Percentiles rank a stretch among this genome's conserved stretches.
Conservation (phyloP, 148 eudicot species). For the Persicaria maculosa region DNA sequence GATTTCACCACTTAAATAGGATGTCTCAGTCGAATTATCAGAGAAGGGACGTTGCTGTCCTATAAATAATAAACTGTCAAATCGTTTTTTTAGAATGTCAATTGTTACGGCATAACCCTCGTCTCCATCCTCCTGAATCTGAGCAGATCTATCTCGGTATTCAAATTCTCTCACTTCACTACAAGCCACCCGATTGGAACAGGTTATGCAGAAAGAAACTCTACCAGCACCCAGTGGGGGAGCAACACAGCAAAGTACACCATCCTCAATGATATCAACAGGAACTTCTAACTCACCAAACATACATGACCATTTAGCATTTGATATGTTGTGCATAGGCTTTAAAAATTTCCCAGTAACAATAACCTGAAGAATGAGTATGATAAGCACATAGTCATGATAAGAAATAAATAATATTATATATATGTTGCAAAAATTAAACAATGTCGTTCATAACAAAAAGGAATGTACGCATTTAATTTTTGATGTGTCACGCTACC, state of each 20-base stretch:
- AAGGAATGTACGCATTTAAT: neutral
- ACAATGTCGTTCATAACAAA: neutral
- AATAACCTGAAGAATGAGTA: conserved; percentile 19
- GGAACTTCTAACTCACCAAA: conserved; percentile 60
- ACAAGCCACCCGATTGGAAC: conserved; percentile 52
- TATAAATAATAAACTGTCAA: conserved; percentile 41
- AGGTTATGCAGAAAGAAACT: conserved; percentile 51
- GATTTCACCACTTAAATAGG: conserved; percentile 30
- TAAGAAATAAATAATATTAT: neutral
- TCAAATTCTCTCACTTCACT: conserved; percentile 64
- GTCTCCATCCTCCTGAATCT: conserved; percentile 12
- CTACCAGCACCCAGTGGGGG: conserved; percentile 37
- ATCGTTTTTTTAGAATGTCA: conserved; percentile 22
- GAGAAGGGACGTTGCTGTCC: conserved; percentile 16
- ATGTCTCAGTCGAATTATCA: conserved; percentile 20
- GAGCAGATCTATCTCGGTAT: conserved; percentile 21
- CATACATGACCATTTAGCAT: conserved; percentile 43
- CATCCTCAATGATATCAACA: conserved; percentile 33
- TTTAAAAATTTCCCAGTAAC: conserved; percentile 27
- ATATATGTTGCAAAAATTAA: neutral
- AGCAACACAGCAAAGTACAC: conserved; percentile 37
- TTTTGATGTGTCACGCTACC: conserved; percentile 26
- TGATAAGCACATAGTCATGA: neutral
- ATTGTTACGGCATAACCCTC: neutral
- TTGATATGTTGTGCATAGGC: conserved; percentile 10